Evolutionary conservation across 805 yeast species (phyloP), one percentile per base, ranked within the genome.

Genomic region (Nakazawaea ernobii): DNA sequence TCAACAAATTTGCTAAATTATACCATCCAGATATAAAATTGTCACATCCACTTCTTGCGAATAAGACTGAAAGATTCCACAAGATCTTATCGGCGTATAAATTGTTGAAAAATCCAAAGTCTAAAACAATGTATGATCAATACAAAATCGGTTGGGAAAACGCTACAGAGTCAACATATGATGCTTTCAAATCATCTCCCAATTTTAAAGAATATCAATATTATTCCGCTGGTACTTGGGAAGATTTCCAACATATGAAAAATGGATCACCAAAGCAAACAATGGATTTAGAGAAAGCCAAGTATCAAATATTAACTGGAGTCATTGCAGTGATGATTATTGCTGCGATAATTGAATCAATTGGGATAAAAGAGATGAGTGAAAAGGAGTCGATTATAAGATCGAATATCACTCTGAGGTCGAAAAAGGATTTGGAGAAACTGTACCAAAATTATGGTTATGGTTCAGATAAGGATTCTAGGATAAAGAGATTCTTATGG

Each of bases 1-100:
- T 83, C 57, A 77, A 75, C 53, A 70, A 75, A 45, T 67, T 79
- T 41, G 90, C 90, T 9, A 86, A 85, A 61, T 59, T 81, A 8
- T 90, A 90, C 56, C 97, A 90, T 60, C 97, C 97, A 0, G 97
- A 90, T 11, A 55, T 52, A 17, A 32, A 42, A 20, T 1, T 32
- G 2, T 8, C n/a, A 28, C 48, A 39, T 29, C 48, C 51, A 17
- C 14, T 42, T 11, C 24, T 41, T 10, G 29, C 14, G 6, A 26
- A 44, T 32, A 35, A 62, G 42, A 60, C 60, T 37, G 66, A 79
- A 62, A 57, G 84, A 60, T 79, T 88, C 75, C 68, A 79, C 54
- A 60, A 69, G 40, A 59, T 82, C 1, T 69, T 77, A 6, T 75
- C 73, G 14, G 89, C 90, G 1, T 84, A 84, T 56, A 67, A 72